phyloP scores from a whole-genome alignment of 139 green algal species.

The Pseudopediastrum boryanum region DNA sequence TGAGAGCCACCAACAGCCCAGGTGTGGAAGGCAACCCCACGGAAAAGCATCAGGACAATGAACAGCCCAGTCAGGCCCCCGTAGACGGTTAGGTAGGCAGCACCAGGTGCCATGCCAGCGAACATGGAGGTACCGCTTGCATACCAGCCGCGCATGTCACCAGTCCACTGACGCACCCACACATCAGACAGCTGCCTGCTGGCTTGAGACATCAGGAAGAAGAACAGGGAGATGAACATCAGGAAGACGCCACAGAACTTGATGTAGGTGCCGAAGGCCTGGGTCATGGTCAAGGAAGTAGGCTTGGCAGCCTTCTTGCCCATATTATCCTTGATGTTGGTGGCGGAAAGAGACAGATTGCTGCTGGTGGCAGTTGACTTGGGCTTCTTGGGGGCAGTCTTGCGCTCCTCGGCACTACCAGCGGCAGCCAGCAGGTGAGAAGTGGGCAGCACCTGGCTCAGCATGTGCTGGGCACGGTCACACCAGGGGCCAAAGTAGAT shows the following conservation, averaged over 20 bases:
- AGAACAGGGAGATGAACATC: constrained; percentile 45
- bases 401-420: constrained; percentile 49
- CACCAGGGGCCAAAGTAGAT: constrained; percentile 68
- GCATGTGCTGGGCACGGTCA: constrained; percentile 40
- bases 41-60: constrained; percentile 56
- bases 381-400: constrained; percentile 5
- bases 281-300: background rate
- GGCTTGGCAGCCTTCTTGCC: constrained; percentile 16
- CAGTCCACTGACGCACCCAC: constrained; percentile 48
- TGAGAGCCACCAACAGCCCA: constrained; percentile 30
- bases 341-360: constrained; percentile 40
- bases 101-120: constrained; percentile 15
- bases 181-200: constrained; percentile 55
- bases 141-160: constrained; percentile 40
- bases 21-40: constrained; percentile 50
- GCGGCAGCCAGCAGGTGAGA: constrained; percentile 56
- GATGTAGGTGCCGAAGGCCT: constrained; percentile 37
- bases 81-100: constrained; percentile 53
- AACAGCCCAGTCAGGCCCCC: constrained; percentile 44
- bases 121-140: constrained; percentile 1
- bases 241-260: constrained; percentile 33
- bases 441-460: constrained; percentile 53
- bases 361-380: constrained; percentile 12
- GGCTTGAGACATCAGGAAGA: constrained; percentile 55
- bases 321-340: constrained; percentile 35